phyloP scores from a whole-genome alignment of 2,329 filamentous ascomycete genomes.

The Bipolaris oryzae region DNA sequence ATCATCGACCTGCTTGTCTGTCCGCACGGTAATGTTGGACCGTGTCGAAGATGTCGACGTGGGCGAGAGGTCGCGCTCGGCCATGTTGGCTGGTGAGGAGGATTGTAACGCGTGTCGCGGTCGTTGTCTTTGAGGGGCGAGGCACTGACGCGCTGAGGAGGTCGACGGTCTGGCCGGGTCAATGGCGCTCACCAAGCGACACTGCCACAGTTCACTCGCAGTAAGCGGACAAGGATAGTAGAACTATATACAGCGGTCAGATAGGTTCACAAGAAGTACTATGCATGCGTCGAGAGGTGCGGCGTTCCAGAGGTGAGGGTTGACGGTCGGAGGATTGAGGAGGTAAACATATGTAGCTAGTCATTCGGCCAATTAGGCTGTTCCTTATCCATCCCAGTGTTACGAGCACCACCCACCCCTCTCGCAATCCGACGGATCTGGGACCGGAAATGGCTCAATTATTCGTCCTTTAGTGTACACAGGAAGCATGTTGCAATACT shows the following conservation, averaged over 20 bases:
- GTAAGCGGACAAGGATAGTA: slow-evolving; percentile 20
- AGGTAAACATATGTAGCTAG: slow-evolving; percentile 47
- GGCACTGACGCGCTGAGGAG: slow-evolving; percentile 43
- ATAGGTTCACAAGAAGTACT: slow-evolving; percentile 28
- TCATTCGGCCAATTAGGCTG: slow-evolving; percentile 47
- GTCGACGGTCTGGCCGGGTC: slow-evolving; percentile 27
- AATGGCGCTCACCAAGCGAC: slow-evolving; percentile 36
- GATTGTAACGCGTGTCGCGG: slow-evolving; percentile 26
- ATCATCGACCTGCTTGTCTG: slow-evolving; percentile 38
- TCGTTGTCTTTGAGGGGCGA: slow-evolving; percentile 31
- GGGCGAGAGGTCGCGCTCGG: slow-evolving; percentile 44
- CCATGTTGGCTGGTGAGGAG: slow-evolving; percentile 35
- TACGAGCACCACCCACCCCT: slow-evolving; percentile 43
- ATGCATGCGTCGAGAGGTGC: slow-evolving; percentile 35
- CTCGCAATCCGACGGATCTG: slow-evolving; percentile 32
- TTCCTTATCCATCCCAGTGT: slow-evolving; percentile 38
- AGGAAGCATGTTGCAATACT: not conserved
- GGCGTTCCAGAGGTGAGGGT: slow-evolving; percentile 27
- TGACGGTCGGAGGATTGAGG: slow-evolving; percentile 36
- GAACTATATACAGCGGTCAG: slow-evolving; percentile 21
- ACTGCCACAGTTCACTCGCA: slow-evolving; percentile 44
- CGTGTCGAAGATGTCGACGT: slow-evolving; percentile 50
- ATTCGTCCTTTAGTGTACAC: not conserved
- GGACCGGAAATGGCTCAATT: not conserved
- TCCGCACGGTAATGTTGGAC: slow-evolving; percentile 50